Base-by-base conservation (phyloP, 176 grass and related monocot species). In the Elaeis guineensis region DNA sequence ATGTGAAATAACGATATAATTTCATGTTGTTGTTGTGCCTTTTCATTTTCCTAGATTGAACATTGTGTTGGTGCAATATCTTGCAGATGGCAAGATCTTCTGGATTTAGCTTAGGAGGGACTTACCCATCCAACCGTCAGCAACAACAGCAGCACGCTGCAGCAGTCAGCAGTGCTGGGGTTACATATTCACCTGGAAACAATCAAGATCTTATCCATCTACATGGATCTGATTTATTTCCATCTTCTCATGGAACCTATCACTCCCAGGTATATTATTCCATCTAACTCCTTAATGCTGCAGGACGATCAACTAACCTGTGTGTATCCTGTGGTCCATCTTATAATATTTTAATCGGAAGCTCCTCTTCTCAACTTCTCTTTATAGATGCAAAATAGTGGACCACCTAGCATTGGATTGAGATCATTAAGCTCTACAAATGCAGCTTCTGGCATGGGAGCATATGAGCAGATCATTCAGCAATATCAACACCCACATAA, bases 401-500 rank as follows among this genome's bases (percentile, higher is more conserved):
- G 71, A 54, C 48, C 73, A 52, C 85, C 83, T 64, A 86, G 73
- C 70, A 76, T 95, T 32, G 79, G 84, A 61, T 63, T 92, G 65
- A 89, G 87, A 78, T 73, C 87, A 5, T 67, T 83, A 24, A 85
- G 80, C 22, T 75, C 81, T 62, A 65, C 19, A 69, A 85, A 65
- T 77, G 73, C 86, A 63, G 78, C 66, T 61, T 85, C 84, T 78
- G 76, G 76, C 64, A 70, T 92, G 54, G 84, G 78, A 48, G 74
- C 66, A 57, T 98, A 98, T 54, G 93, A 98, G 62, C 93, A 92
- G 85, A 82, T 92, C 60, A 68, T 98, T 26, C 93, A 83, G 73
- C 93, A 98, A 75, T 92, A 83, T 67, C 87, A 97, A 62, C 93
- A 88, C 14, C 78, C 71, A 9, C 92, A 82, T 26, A 52, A 62